Conservation (phyloP, 2,329 filamentous ascomycete species). For the Ophiostoma novo-ulmi region DNA sequence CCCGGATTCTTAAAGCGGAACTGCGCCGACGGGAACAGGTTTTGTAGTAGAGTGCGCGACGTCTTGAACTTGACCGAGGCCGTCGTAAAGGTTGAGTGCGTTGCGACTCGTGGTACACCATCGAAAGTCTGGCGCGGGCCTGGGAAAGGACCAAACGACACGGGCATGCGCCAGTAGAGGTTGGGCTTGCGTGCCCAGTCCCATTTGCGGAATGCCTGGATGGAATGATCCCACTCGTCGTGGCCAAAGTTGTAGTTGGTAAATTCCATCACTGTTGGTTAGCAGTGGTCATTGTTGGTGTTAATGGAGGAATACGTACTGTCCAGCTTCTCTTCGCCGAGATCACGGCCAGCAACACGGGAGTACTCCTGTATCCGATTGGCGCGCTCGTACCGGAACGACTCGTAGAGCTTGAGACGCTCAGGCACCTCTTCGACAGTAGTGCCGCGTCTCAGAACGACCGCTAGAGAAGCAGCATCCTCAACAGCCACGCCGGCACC, state of each 20-base stretch:
- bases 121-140: constrained; percentile 40
- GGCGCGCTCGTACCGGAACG: constrained; percentile 50
- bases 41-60: constrained; percentile 45
- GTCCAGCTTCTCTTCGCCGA: constrained; percentile 33
- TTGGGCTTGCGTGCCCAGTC: constrained; percentile 38
- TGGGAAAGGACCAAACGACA: constrained; percentile 44
- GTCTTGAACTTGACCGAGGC: constrained; percentile 48
- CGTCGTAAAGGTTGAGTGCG: constrained; percentile 38
- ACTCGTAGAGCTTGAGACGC: constrained; percentile 55
- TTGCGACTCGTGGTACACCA: constrained; percentile 32
- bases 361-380: constrained; percentile 37
- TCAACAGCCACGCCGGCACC: constrained; percentile 62
- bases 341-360: constrained; percentile 47
- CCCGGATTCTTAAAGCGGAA: constrained; percentile 42
- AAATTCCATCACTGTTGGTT: constrained; percentile 36
- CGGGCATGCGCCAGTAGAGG: constrained; percentile 42
- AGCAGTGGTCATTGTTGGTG: constrained; percentile 13
- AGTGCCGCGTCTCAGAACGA: constrained; percentile 49
- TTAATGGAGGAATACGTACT: not conserved
- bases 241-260: constrained; percentile 52
- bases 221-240: constrained; percentile 54
- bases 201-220: constrained; percentile 47
- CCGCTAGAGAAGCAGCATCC: constrained; percentile 55
- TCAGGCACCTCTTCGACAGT: constrained; percentile 44
- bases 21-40: constrained; percentile 41